A percentile compares a stretch with the other conserved stretches of the same genome.
These are phyloP conservation scores for Hsuehochloa calcarea DNA, from an alignment of 176 grass and related monocot genomes.

Conservation along the genomic window DNA sequence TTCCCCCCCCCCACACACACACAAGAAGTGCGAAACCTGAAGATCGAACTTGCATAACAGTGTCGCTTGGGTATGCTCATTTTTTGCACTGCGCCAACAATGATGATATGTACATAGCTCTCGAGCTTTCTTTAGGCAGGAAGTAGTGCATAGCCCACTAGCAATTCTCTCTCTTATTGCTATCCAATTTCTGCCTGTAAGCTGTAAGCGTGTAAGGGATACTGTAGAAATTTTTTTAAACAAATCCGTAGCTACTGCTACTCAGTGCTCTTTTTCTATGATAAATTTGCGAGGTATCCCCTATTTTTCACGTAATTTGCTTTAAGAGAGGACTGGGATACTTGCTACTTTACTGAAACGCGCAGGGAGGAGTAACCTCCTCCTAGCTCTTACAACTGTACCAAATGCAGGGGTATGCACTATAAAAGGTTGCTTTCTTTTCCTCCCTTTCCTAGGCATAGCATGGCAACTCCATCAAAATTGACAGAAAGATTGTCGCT, in stretches of 20 bases:
- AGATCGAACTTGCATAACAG: background rate
- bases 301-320: background rate
- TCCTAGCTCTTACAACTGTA: background rate
- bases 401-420: background rate
- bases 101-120: background rate
- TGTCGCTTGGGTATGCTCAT: background rate
- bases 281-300: background rate
- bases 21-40: background rate
- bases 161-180: background rate
- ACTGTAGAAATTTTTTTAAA: background rate
- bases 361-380: background rate
- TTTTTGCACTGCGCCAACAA: background rate
- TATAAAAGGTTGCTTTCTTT: constrained; percentile 10
- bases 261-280: background rate
- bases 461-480: constrained; percentile 12
- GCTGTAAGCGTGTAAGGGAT: constrained; percentile 4
- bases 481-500: background rate
- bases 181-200: constrained; percentile 7
- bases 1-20: background rate
- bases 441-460: background rate
- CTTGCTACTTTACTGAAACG: background rate
- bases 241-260: background rate
- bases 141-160: constrained; percentile 7
- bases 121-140: constrained; percentile 4
- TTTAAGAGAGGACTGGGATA: background rate